Evolutionary conservation across 331 rosid genomes (phyloP).

Genomic region (Spiraea crenata): DNA sequence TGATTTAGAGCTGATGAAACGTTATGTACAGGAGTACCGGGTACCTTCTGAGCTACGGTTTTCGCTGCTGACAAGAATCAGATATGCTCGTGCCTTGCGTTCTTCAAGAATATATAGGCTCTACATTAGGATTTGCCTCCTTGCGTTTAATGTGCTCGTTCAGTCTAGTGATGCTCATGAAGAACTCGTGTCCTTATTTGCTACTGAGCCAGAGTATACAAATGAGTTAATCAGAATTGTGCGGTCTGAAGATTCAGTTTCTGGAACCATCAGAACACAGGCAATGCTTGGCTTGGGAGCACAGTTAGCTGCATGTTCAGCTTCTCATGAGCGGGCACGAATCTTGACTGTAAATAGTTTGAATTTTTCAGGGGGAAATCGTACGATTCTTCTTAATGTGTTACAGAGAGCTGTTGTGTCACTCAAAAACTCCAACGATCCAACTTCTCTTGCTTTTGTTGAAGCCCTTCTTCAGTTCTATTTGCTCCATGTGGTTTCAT

Average conservation of each 20-base stretch:
- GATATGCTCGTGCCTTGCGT: constrained; percentile 90
- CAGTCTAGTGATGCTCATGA: constrained; percentile 96
- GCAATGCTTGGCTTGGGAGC: constrained; percentile 99
- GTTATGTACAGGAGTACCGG: constrained; percentile 66
- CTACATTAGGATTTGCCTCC: constrained; percentile 87
- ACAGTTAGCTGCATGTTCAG: constrained; percentile 92
- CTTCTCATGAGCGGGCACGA: constrained; percentile 95
- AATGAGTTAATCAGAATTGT: constrained; percentile 91
- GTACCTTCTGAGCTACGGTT: constrained; percentile 83
- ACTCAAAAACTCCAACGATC: constrained; percentile 78
- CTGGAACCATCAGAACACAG: constrained; percentile 90
- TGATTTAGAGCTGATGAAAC: constrained; percentile 74
- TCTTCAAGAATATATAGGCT: constrained; percentile 83
- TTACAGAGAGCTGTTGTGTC: constrained; percentile 89
- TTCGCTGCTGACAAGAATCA: constrained; percentile 81
- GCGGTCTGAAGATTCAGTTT: constrained; percentile 82
- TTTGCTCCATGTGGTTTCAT: constrained; percentile 93
- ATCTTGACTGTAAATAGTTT: constrained; percentile 87
- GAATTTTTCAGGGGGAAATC: constrained; percentile 92
- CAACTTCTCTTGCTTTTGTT: constrained; percentile 87
- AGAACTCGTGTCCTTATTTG: constrained; percentile 90
- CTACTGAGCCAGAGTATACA: constrained; percentile 95
- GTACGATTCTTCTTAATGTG: constrained; percentile 91
- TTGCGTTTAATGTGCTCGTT: constrained; percentile 89
- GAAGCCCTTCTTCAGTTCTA: constrained; percentile 99